Percentiles rank a stretch among this genome's conserved stretches.
These are phyloP conservation scores for Cyberlindnera nakhonratchasimensis DNA, from an alignment of 805 yeast species.

Conservation along the genomic window DNA sequence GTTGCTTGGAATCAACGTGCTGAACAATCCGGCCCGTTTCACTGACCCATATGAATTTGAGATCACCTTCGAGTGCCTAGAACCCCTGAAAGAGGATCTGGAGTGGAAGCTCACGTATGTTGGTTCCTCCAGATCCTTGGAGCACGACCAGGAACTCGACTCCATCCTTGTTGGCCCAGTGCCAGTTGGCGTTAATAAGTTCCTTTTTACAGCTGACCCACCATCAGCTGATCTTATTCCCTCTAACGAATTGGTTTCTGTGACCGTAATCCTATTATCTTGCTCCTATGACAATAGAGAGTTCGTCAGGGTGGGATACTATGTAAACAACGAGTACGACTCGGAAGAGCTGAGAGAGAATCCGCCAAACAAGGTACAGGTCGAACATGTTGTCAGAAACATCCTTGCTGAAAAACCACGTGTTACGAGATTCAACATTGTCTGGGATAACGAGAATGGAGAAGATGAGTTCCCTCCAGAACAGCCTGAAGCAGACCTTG, in stretches of 20 bases:
- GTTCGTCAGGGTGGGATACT: slow-evolving; percentile 95
- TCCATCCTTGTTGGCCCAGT: slow-evolving; percentile 98
- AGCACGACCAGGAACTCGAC: slow-evolving; percentile 96
- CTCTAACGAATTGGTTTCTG: slow-evolving; percentile 90
- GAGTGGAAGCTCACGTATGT: slow-evolving; percentile 98
- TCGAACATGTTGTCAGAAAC: slow-evolving; percentile 90
- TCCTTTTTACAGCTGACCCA: slow-evolving; percentile 90
- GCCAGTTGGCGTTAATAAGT: slow-evolving; percentile 95
- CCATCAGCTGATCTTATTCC: slow-evolving; percentile 96
- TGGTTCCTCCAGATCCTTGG: slow-evolving; percentile 90
- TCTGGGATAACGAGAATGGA: slow-evolving; percentile 82
- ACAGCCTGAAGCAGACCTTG: slow-evolving; percentile 60
- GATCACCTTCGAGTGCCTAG: slow-evolving; percentile 95
- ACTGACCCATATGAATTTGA: slow-evolving; percentile 93
- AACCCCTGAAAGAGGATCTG: slow-evolving; percentile 76
- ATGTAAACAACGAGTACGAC: slow-evolving; percentile 96
- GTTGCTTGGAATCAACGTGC: slow-evolving; percentile 82
- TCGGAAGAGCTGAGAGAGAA: slow-evolving; percentile 88
- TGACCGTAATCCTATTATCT: slow-evolving; percentile 87
- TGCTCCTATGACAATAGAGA: slow-evolving; percentile 93
- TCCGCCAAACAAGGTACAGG: slow-evolving; percentile 91
- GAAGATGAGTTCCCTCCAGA: slow-evolving; percentile 76
- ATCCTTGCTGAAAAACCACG: slow-evolving; percentile 96
- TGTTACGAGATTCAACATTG: slow-evolving; percentile 93
- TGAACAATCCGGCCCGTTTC: slow-evolving; percentile 93